Evolutionary conservation across 352 stramenopile genomes (phyloP).

Genomic region (Phytophthora fragariaefolia): DNA sequence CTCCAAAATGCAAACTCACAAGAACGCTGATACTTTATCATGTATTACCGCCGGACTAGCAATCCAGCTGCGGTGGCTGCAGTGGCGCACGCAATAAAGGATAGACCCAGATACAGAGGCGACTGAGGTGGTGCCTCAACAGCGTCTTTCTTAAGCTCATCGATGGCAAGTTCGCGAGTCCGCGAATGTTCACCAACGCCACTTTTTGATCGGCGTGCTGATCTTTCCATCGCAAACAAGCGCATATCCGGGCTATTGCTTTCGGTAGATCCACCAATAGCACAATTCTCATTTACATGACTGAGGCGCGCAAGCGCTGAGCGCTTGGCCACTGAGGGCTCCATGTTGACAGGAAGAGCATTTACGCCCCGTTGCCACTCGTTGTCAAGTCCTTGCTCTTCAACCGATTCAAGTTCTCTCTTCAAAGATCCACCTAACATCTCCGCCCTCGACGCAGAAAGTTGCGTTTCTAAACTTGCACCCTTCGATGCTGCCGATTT

Average conservation of each 20-base stretch:
- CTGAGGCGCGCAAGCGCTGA: conserved; percentile 14
- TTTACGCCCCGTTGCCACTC: background rate
- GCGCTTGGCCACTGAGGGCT: conserved; percentile 15
- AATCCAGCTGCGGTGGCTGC: conserved; percentile 52
- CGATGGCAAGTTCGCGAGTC: conserved; percentile 19
- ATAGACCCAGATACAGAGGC: conserved; percentile 54
- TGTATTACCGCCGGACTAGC: conserved; percentile 47
- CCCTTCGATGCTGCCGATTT: background rate
- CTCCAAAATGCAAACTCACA: conserved; percentile 3
- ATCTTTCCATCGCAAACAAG: conserved; percentile 13
- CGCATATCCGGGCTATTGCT: conserved; percentile 27
- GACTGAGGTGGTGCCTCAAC: conserved; percentile 31
- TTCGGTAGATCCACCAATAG: conserved; percentile 20
- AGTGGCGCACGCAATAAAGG: conserved; percentile 56
- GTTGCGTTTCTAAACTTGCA: background rate
- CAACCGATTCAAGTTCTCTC: background rate
- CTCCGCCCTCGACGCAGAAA: conserved; percentile 2
- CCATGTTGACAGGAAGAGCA: background rate
- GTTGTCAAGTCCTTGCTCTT: background rate
- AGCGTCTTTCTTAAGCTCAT: conserved; percentile 25
- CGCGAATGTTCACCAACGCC: background rate
- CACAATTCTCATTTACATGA: conserved; percentile 26
- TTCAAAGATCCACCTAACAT: background rate
- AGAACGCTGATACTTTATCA: conserved; percentile 10
- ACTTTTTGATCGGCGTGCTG: conserved; percentile 17